Conservation (phyloP, 2,329 filamentous ascomycete species). For the Setomelanomma holmii region DNA sequence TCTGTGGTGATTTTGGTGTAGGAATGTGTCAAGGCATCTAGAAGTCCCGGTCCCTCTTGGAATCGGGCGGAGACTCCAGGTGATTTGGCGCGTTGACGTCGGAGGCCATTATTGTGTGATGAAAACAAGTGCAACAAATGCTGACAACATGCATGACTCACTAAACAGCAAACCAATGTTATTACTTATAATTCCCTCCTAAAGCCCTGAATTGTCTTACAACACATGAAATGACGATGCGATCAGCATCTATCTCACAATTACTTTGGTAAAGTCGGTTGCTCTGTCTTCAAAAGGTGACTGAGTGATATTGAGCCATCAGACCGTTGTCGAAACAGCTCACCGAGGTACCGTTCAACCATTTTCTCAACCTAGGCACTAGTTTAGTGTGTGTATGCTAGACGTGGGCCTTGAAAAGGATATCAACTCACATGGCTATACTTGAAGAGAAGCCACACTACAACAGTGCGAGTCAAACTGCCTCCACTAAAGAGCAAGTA, state of each 20-base stretch:
- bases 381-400: not conserved
- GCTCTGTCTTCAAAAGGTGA: not conserved
- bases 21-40: too few species aligned
- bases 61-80: too few species aligned
- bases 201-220: too few species aligned
- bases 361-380: not conserved
- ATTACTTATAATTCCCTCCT: too few species aligned
- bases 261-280: not conserved
- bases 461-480: not conserved
- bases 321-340: not conserved
- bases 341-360: not conserved
- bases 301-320: not conserved
- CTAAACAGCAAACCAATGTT: too few species aligned
- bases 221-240: too few species aligned
- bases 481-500: constrained; percentile 1
- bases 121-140: too few species aligned
- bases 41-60: too few species aligned
- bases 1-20: too few species aligned
- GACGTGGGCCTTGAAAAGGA: not conserved
- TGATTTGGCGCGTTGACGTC: too few species aligned
- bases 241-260: not conserved
- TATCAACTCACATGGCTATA: not conserved
- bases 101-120: too few species aligned
- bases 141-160: too few species aligned
- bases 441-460: constrained; percentile 5